Evolutionary conservation across 1,284 basidiomycete species (phyloP), one percentile per base, ranked within the genome.

Genomic region (Sporisorium scitamineum): DNA sequence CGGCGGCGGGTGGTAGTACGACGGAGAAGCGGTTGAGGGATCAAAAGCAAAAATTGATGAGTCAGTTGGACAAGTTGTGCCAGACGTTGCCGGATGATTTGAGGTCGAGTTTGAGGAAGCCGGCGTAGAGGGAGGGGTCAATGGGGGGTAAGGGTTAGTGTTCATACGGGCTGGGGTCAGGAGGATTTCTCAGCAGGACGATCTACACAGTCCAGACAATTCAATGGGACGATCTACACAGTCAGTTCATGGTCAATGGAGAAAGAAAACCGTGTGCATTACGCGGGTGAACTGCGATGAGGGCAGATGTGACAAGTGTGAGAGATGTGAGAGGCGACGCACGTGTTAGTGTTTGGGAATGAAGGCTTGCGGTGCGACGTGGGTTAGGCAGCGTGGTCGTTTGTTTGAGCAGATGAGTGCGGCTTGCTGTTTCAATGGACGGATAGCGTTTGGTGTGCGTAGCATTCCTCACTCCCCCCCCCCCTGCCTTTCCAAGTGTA

Each of bases 71-170:
- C 3, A 64, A 59, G 34, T 39, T 80, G 16, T 71, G 76, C 34
- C 59, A 67, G 50, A 81, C 77, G 9, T 34, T 83, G 34, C 76
- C 81, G 9, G 77, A 65, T 45, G 79, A 82, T 54, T 52, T 83
- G 32, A 52, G 71, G 41, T 39, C 22, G 5, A 57, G 52, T 27
- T 58, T 80, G 48, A 60, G 61, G 24, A 51, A 64, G 26, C 72
- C 72, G 3, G 54, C 41, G 18, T 67, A 53, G 52, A 51, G 32
- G 24, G 52, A 41, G 16, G n/a, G 48, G n/a, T 50, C n/a, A 50
- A 16, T 18, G 27, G 47, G 44, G 44, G 44, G n/a, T 45, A 26
- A 24, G 44, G 22, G 22, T 34, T 7, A 3, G 11, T 34, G 14
- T 34, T 11, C 8, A 34, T 34, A n/a, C n/a, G n/a, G n/a, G n/a